Evolutionary conservation across 176 grass and related monocot genomes (phyloP), one percentile per base, ranked within the genome.

Genomic region (Aegilops tauschii): DNA sequence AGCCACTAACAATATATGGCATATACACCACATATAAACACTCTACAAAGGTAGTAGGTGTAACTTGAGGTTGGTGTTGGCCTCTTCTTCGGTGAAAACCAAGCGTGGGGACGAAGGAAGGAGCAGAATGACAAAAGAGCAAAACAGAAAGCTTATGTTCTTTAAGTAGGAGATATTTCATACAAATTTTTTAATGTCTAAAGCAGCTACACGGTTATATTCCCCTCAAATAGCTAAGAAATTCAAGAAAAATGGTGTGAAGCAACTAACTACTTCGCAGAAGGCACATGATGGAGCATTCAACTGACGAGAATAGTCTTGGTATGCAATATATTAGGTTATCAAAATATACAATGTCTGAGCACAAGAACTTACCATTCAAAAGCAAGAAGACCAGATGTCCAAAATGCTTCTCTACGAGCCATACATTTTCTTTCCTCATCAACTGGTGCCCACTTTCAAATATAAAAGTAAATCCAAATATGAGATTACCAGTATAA

Each of bases 41-140:
- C 86, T 98, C 96, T 83, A 88, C 82, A 80, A 94, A 96, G 85
- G 96, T 94, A 69, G 96, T 90, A 61, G 84, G 89, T 76, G 91
- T 84, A 86, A 90, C 82, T 88, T 98, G 92, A 37, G 97, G 97
- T 86, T 98, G 92, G 56, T 96, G 94, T 91, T 95, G 96, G 52
- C 96, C 92, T 37, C 93, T 92, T 94, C 92, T 95, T 73, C 83
- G 39, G 54, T 70, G 63, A 77, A 92, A 93, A 89, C 45, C 12
- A 49, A 49, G 45, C 1, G 45, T 49, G 12, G 12, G 45, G 45
- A 49, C 45, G 12, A 14, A 47, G 44, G 3, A 47, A 47, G 44
- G 44, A 47, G 44, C 44, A 3, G 3, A 47, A 47, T 4, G 12
- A 47, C 42, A 47, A 47, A 47, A 47, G 44, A 47, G 44, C 11